Percentiles rank a stretch among this genome's conserved stretches.
Evolutionary conservation across 805 yeast species (phyloP).

Genomic region (Kurtzmaniella fragi): DNA sequence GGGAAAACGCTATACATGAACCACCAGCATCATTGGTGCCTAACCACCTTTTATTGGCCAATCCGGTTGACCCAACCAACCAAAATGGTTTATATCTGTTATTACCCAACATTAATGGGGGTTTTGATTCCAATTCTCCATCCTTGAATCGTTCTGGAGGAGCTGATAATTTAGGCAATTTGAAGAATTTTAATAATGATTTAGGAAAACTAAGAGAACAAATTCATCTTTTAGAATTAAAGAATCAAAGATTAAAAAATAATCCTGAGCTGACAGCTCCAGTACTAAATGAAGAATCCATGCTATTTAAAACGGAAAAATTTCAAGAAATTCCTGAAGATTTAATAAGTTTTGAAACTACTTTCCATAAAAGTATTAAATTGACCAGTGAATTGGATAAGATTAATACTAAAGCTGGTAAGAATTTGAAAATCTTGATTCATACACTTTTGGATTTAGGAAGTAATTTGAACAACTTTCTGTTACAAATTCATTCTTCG

Average conservation of each 20-base stretch:
- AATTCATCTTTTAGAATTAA: constrained; percentile 22
- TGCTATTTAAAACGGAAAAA: too few relatives aligned
- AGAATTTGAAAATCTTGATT: constrained; percentile 36
- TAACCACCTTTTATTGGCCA: constrained; percentile 42
- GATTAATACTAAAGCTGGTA: constrained; percentile 30
- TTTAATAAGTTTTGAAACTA: constrained; percentile 29
- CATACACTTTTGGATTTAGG: constrained; percentile 46
- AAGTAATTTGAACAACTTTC: constrained; percentile 52
- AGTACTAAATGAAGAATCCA: too few relatives aligned
- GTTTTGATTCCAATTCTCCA: constrained; percentile 24
- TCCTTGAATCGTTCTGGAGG: too few relatives aligned
- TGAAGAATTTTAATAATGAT: constrained; percentile 32
- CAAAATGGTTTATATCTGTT: constrained; percentile 50
- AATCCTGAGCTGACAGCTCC: too few relatives aligned
- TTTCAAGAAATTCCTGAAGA: constrained; percentile 25
- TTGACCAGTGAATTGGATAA: constrained; percentile 32
- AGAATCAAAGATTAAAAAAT: constrained; percentile 8
- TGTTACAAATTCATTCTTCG: constrained; percentile 35
- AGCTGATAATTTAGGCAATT: constrained; percentile 25
- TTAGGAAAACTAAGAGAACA: constrained; percentile 28
- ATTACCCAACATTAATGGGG: constrained; percentile 39
- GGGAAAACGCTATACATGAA: constrained; percentile 47
- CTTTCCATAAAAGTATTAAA: constrained; percentile 28
- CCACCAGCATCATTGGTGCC: constrained; percentile 44
- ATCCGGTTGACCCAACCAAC: constrained; percentile 46